Conservation (phyloP, 257 asterid genomes). For the Dorcoceras hygrometricum region DNA sequence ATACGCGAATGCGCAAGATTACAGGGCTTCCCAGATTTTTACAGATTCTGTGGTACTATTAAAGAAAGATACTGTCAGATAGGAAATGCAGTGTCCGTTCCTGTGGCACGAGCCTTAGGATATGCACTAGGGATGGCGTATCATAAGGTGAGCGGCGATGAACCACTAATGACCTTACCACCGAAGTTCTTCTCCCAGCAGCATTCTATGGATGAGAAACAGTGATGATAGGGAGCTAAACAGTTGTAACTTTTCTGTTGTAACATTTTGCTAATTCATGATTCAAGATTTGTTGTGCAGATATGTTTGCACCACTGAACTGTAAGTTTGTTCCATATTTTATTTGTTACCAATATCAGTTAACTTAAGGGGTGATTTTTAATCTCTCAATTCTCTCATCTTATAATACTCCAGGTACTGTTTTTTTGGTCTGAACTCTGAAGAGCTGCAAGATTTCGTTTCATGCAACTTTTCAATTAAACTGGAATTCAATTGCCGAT, state of each 20-base stretch:
- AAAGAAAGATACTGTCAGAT: constrained; percentile 72
- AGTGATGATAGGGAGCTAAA: constrained; percentile 28
- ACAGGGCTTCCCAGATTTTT: constrained; percentile 90
- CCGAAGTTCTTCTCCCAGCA: constrained; percentile 43
- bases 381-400: not conserved
- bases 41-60: constrained; percentile 58
- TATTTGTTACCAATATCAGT: not conserved
- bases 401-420: not conserved
- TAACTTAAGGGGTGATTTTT: not conserved
- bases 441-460: not conserved
- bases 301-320: not conserved
- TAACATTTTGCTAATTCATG: not conserved
- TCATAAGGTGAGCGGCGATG: constrained; percentile 50
- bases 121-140: constrained; percentile 72
- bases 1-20: constrained; percentile 76
- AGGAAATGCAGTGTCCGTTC: constrained; percentile 82
- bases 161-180: constrained; percentile 58
- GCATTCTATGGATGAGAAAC: constrained; percentile 31
- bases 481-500: no score
- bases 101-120: constrained; percentile 73
- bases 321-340: not conserved
- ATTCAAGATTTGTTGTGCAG: not conserved
- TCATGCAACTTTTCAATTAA: constrained; percentile 30
- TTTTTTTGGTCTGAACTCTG: not conserved
- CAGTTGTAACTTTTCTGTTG: constrained; percentile 4